Conservation (phyloP, 148 eudicot genomes). For the Pouteria glomerata region DNA sequence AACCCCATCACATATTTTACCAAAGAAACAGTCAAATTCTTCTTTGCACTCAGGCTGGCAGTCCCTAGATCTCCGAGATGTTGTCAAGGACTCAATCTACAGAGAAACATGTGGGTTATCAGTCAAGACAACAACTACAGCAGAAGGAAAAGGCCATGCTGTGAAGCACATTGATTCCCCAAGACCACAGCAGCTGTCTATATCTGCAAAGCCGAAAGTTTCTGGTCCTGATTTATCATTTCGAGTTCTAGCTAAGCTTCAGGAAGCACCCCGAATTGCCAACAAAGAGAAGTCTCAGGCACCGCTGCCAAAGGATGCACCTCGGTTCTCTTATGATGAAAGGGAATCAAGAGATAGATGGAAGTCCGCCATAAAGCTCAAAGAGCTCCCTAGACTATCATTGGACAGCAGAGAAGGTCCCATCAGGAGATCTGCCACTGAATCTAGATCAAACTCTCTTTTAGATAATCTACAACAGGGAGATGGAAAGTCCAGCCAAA, state of each 20-base stretch:
- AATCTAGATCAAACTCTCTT: constrained; percentile 27
- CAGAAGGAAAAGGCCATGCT: constrained; percentile 30
- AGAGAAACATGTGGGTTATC: constrained; percentile 49
- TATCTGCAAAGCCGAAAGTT: constrained; percentile 25
- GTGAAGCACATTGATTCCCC: constrained; percentile 64
- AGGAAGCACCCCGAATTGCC: constrained; percentile 26
- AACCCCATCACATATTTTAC: constrained; percentile 18
- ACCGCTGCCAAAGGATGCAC: constrained; percentile 20
- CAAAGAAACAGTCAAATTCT: constrained; percentile 22
- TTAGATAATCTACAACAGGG: constrained; percentile 22
- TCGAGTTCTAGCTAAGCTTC: constrained; percentile 28
- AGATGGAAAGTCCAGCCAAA: constrained; percentile 14
- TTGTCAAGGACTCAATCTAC: constrained; percentile 82
- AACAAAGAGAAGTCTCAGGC: constrained; percentile 14
- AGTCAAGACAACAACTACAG: constrained; percentile 32
- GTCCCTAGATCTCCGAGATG: constrained; percentile 47
- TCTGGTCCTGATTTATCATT: constrained; percentile 30
- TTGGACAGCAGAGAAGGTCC: constrained; percentile 62
- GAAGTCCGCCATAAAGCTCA: constrained; percentile 36
- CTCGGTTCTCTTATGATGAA: constrained; percentile 70
- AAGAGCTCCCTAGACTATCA: constrained; percentile 74
- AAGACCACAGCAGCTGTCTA: constrained; percentile 39
- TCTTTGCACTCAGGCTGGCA: constrained; percentile 15
- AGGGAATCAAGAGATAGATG: constrained; percentile 34
- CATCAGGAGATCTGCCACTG: constrained; percentile 24